phyloP scores from a whole-genome alignment of 2,329 filamentous ascomycete genomes.

The Talaromyces albobiverticillius region DNA sequence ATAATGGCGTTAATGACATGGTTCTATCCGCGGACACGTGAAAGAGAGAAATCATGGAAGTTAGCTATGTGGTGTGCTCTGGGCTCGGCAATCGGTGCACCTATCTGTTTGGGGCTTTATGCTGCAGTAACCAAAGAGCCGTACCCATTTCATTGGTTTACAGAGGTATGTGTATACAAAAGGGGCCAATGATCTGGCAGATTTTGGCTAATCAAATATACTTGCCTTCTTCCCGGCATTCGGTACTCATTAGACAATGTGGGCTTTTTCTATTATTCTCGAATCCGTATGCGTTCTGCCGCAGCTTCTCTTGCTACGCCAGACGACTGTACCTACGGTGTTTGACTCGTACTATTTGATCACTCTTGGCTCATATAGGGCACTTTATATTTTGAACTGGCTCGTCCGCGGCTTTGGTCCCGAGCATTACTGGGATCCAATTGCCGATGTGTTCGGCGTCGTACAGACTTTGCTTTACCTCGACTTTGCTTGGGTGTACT shows the following conservation, averaged over 20 bases:
- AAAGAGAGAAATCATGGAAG: conserved; percentile 92
- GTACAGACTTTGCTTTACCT: conserved; percentile 86
- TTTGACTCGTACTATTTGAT: conserved; percentile 96
- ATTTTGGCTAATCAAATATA: conserved; percentile 11
- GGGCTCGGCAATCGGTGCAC: conserved; percentile 65
- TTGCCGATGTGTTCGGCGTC: conserved; percentile 80
- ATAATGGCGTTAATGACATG: conserved; percentile 85
- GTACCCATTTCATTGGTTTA: conserved; percentile 30
- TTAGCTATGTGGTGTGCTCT: conserved; percentile 68
- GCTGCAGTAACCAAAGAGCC: conserved; percentile 60
- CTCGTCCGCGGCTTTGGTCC: conserved; percentile 65
- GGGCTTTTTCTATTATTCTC: conserved; percentile 86
- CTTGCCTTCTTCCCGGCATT: not conserved
- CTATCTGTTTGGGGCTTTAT: conserved; percentile 60
- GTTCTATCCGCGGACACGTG: conserved; percentile 80
- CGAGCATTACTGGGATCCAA: conserved; percentile 61
- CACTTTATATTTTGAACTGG: conserved; percentile 90
- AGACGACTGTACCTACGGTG: conserved; percentile 93
- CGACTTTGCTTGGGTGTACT: conserved; percentile 98
- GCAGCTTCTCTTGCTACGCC: conserved; percentile 84
- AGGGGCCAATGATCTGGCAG: not conserved
- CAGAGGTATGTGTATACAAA: conserved; percentile 34
- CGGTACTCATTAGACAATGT: conserved; percentile 61
- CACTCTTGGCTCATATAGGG: conserved; percentile 81
- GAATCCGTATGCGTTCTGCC: conserved; percentile 89